Evolutionary conservation across 495 filamentous ascomycete genomes (phyloP), one percentile per base, ranked within the genome.

Genomic region (Penicillium herquei): DNA sequence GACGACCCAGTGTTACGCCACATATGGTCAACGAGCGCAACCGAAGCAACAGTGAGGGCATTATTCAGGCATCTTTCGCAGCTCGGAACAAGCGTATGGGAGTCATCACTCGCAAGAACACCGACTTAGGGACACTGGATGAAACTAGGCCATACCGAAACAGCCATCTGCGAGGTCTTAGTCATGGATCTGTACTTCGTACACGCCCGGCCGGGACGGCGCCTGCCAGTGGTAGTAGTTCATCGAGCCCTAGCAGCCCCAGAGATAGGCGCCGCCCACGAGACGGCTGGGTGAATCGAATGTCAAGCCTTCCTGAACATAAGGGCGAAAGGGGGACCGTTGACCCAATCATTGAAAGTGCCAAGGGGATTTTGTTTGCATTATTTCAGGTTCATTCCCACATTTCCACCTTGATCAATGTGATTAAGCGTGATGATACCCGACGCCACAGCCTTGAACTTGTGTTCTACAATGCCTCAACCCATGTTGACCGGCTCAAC

Each of bases 21-120:
- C 72, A 91, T 34, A 16, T 64, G 30, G 79, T 81, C 9, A 93
- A 87, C 64, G 93, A 98, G 63, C 83, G 92, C 21, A 84, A 90
- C 42, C 84, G 93, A 42, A 96, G 91, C 60, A 94, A 96, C 59
- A 96, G 91, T 54, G 93, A 98, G 67, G 91, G 88, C 18, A 78
- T 90, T 13, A 79, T 90, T 34, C 81, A 85, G 40, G 80, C 79
- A 17, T 81, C 84, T 11, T 66, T 73, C 48, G 69, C 77, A 9
- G 75, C 78, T 74, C 88, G 73, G 55, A 79, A 66, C 51, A 85
- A 87, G 61, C 84, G 93, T 6, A 96, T 96, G 90, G 92, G 92
- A 6, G 86, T 95, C 30, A 84, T 96, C 31, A 85, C 84, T 9
- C 86, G 81, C 58, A 89, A 90, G 64, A 80, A 85, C 21, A 82